These are phyloP conservation scores for Aspergillus texensis DNA, from an alignment of 2,329 filamentous ascomycete genomes.

Conservation along the genomic window DNA sequence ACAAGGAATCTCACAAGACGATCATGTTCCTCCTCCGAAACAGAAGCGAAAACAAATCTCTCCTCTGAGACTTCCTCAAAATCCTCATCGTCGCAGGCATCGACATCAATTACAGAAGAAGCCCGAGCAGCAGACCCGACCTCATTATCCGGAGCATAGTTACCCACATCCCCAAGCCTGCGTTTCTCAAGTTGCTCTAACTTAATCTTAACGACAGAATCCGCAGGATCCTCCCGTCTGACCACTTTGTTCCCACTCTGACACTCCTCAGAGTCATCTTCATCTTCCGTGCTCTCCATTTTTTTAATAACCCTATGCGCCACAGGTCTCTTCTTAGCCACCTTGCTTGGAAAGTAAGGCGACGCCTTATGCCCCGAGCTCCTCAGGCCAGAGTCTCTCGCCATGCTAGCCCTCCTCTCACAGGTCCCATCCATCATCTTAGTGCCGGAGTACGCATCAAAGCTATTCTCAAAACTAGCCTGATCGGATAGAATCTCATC, in stretches of 20 bases:
- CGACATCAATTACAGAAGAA: neutral
- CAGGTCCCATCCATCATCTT: constrained; percentile 1
- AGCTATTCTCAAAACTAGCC: constrained; percentile 21
- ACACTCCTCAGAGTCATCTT: neutral
- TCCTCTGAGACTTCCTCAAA: constrained; percentile 4
- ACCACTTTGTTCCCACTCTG: neutral
- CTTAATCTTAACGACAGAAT: neutral
- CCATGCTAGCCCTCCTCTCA: neutral
- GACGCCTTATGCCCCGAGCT: constrained; percentile 2
- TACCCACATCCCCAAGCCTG: neutral
- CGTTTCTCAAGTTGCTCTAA: neutral
- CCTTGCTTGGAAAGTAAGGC: constrained; percentile 10
- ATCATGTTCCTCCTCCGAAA: constrained; percentile 8
- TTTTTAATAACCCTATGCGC: constrained; percentile 8
- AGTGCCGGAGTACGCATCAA: constrained; percentile 14
- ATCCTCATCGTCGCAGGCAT: neutral
- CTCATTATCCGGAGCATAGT: neutral
- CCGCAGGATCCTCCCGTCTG: too few species aligned
- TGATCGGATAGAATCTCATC: constrained; percentile 31
- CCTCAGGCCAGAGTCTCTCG: neutral
- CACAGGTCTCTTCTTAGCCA: neutral
- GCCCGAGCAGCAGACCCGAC: neutral
- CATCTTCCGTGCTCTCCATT: constrained; percentile 9
- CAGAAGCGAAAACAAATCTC: constrained; percentile 8
- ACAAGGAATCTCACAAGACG: constrained; percentile 21